Conservation (phyloP, 2,329 filamentous ascomycete genomes). For the Penicillium sp. region DNA sequence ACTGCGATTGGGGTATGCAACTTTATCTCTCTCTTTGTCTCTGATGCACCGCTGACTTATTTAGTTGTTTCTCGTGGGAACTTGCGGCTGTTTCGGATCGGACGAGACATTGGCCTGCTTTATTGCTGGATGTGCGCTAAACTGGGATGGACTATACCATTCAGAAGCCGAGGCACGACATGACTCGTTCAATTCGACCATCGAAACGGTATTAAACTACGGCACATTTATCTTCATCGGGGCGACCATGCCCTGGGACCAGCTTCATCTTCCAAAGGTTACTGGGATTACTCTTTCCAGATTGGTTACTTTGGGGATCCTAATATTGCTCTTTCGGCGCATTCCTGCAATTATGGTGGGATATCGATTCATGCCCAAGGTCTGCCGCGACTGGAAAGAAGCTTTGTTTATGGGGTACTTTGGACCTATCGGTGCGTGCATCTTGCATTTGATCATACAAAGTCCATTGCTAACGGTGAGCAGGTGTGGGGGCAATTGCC, state of each 20-base stretch:
- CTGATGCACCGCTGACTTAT: not conserved
- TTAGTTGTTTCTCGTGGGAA: constrained; percentile 55
- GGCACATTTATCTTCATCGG: constrained; percentile 59
- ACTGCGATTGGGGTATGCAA: constrained; percentile 45
- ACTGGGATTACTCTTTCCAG: constrained; percentile 51
- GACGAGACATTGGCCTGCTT: constrained; percentile 60
- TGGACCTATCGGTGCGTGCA: constrained; percentile 38
- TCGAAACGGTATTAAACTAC: constrained; percentile 57
- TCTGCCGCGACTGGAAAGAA: constrained; percentile 52
- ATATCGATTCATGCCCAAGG: constrained; percentile 53
- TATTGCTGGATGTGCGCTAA: constrained; percentile 54
- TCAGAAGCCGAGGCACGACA: constrained; percentile 52
- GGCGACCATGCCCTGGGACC: constrained; percentile 51
- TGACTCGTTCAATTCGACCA: constrained; percentile 56
- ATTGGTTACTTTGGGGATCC: constrained; percentile 49
- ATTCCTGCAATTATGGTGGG: constrained; percentile 53
- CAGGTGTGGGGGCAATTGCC: constrained; percentile 44
- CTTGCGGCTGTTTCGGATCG: constrained; percentile 54
- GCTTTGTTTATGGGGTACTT: constrained; percentile 58
- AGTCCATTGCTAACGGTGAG: not conserved
- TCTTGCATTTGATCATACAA: not conserved
- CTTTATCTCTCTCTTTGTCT: not conserved
- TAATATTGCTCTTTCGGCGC: constrained; percentile 53
- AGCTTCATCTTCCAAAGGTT: constrained; percentile 50
- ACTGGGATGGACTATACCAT: constrained; percentile 59